Conservation (phyloP, 1,284 basidiomycete species). For the Trichosporon sp. region DNA sequence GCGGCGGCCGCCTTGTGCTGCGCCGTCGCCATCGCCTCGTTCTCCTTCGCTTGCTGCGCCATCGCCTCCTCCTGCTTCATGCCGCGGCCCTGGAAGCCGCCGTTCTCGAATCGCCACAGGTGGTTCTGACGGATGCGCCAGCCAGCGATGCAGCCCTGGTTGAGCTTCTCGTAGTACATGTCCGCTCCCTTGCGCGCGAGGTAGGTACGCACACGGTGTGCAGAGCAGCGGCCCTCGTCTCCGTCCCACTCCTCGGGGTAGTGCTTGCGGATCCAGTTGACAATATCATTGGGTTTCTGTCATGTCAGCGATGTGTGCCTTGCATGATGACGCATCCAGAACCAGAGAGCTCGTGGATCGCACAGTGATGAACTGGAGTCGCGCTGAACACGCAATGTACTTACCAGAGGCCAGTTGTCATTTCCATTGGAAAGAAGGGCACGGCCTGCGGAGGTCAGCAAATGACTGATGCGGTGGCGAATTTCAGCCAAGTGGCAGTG, state of each 20-base stretch:
- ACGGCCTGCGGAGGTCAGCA: constrained; percentile 24
- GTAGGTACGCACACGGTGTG: constrained; percentile 45
- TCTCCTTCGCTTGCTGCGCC: constrained; percentile 37
- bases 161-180: constrained; percentile 48
- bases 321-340: background rate
- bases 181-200: constrained; percentile 46
- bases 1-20: constrained; percentile 43
- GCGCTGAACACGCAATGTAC: constrained; percentile 7
- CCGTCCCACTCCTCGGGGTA: constrained; percentile 46
- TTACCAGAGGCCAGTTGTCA: constrained; percentile 47
- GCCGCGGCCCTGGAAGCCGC: constrained; percentile 45
- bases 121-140: constrained; percentile 46
- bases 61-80: constrained; percentile 48
- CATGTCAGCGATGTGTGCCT: background rate
- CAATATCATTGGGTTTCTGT: constrained; percentile 48
- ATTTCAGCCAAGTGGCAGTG: background rate
- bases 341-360: background rate
- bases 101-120: constrained; percentile 45
- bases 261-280: constrained; percentile 46
- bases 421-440: constrained; percentile 44
- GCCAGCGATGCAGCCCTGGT: constrained; percentile 42
- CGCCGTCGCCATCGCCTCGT: constrained; percentile 36
- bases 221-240: constrained; percentile 45
- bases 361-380: background rate
- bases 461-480: background rate